Evolutionary conservation across 257 asterid species (phyloP).

Genomic region (Prunella vulgaris): DNA sequence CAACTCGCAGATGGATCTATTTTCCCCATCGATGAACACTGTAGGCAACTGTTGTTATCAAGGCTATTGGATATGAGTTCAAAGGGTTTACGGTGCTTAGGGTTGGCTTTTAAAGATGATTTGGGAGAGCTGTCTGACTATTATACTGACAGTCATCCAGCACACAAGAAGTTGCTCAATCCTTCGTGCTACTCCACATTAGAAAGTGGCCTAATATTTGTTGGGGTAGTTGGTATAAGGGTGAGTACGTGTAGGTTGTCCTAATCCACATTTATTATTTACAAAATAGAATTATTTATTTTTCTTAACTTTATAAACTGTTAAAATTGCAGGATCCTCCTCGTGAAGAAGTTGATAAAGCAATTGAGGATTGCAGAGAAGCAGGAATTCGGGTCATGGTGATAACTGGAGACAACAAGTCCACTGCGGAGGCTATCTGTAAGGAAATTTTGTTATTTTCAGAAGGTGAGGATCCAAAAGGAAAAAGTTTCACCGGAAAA

Average conservation of each 20-base stretch:
- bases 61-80: conserved; percentile 74
- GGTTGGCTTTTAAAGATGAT: conserved; percentile 75
- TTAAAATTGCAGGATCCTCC: conserved; percentile 76
- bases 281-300: background rate
- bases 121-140: conserved; percentile 74
- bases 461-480: conserved; percentile 47
- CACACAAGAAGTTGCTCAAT: conserved; percentile 68
- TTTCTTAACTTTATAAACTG: background rate
- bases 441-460: conserved; percentile 63
- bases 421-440: conserved; percentile 93
- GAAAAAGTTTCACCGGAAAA: conserved; percentile 72
- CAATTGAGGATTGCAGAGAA: conserved; percentile 69
- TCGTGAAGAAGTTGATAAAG: conserved; percentile 72
- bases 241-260: conserved; percentile 42
- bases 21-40: conserved; percentile 53
- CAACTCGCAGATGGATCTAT: conserved; percentile 76
- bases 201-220: conserved; percentile 71
- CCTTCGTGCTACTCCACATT: conserved; percentile 61
- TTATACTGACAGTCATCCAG: conserved; percentile 53
- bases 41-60: conserved; percentile 44
- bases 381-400: conserved; percentile 92
- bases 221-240: conserved; percentile 83
- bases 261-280: background rate
- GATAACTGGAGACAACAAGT: conserved; percentile 92
- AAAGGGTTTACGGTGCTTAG: conserved; percentile 79